Conservation (phyloP, 805 yeast species). For the Kodamaea sagamina region DNA sequence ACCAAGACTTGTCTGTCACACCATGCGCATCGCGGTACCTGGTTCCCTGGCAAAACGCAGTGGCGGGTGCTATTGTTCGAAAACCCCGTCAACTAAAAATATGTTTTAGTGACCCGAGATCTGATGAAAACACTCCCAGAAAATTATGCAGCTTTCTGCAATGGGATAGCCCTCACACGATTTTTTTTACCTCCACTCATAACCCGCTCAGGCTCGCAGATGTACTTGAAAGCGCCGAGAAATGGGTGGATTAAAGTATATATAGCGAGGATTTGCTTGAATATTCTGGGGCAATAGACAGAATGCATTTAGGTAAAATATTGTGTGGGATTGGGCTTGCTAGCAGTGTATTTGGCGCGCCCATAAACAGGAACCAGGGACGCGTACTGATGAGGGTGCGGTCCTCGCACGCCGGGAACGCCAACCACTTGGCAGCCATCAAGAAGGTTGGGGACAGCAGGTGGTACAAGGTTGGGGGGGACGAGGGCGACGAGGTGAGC, state of each 20-base stretch:
- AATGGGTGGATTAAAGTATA: not conserved
- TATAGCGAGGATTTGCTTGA: not conserved
- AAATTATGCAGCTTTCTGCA: not conserved
- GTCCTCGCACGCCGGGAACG: conserved; percentile 11
- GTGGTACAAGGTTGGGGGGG: conserved; percentile 7
- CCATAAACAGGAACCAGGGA: not conserved
- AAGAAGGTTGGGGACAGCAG: conserved; percentile 1
- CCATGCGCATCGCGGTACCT: not conserved
- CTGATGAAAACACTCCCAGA: not conserved
- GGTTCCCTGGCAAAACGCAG: too few relatives aligned
- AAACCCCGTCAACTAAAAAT: not conserved
- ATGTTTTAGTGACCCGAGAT: too few relatives aligned
- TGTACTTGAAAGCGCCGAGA: not conserved
- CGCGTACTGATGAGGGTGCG: not conserved
- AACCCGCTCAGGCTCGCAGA: not conserved
- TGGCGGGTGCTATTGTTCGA: not conserved
- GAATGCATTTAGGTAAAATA: not conserved
- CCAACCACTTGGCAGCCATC: conserved; percentile 10
- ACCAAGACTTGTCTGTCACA: too few relatives aligned
- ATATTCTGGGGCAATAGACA: not conserved
- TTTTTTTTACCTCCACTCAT: not conserved
- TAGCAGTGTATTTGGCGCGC: not conserved
- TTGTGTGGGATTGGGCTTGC: not conserved
- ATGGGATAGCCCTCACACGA: conserved; percentile 1
- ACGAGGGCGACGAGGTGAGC: conserved; percentile 1